Base-by-base conservation (phyloP, 768 basidiomycete species). In the Sarcodon aspratus region DNA sequence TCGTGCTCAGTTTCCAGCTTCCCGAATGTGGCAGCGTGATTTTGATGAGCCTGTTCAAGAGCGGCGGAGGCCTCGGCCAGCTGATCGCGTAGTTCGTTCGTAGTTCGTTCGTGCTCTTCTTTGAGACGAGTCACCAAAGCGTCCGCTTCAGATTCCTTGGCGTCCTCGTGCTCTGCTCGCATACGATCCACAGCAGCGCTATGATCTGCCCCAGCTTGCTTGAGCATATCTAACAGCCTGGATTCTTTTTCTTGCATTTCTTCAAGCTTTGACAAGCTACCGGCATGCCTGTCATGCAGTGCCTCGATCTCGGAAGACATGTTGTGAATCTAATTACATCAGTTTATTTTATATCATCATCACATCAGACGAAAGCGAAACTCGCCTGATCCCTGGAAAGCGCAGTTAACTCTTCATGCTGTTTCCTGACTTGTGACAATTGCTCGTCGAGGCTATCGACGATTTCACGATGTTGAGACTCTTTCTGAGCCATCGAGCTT, bases 401-500 rank as follows among this genome's bases (percentile, higher is more conserved):
- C 7, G 82, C 76, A 7, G 76, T 80, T 15, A 97, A 70, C 46
- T 85, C 87, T 49, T 94, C 89, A 45, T 90, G 78, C 60, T 90
- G 85, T 37, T 86, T 75, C 49, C 81, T 80, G 51, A 85, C 77
- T 55, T 81, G 72, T 57, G 55, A 61, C 18, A 96, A 71, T 58
- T 94, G 79, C 11, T 68, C 59, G 40, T 79, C 81, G 53, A 97
- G 72, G 33, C 69, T 69, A 37, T 89, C 82, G 27, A 96, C 85
- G 18, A 76, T 61, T 59, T 95, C 89, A 34, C 80, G 79, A 61
- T 98, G 95, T 33, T 80, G 72, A 4, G 89, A 85, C 63, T 99
- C 96, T 63, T 98, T 98, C 68, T 89, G 85, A 3, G 94, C 94
- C 95, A 98, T 97, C 2, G 95, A 90, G 54, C 21, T 92, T 96